These are phyloP conservation scores for Exserohilum turcica DNA, from an alignment of 2,329 filamentous ascomycete species.

Conservation along the genomic window DNA sequence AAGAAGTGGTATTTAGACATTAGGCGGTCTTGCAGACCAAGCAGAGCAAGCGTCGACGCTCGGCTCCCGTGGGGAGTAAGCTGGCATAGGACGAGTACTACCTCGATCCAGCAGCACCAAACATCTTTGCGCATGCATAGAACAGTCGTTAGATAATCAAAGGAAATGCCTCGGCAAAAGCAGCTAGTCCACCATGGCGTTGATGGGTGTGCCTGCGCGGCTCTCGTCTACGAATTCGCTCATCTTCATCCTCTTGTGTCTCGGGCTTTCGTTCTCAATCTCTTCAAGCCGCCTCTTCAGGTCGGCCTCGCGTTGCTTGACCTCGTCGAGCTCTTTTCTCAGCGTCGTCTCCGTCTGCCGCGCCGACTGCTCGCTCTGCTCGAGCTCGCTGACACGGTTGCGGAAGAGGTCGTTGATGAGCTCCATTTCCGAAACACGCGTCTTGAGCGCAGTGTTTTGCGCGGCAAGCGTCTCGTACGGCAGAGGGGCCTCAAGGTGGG, in stretches of 20 bases:
- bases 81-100: slow-evolving; percentile 11
- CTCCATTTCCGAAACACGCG: slow-evolving; percentile 91
- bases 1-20: slow-evolving; percentile 44
- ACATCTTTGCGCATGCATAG: slow-evolving; percentile 10
- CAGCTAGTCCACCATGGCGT: slow-evolving; percentile 33
- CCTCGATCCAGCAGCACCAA: slow-evolving; percentile 16
- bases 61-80: slow-evolving; percentile 7
- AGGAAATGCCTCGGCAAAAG: slow-evolving; percentile 8
- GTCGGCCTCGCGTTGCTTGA: slow-evolving; percentile 77
- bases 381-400: slow-evolving; percentile 72
- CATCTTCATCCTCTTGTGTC: slow-evolving; percentile 62
- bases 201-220: slow-evolving; percentile 43
- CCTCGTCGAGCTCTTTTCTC: slow-evolving; percentile 70
- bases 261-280: slow-evolving; percentile 52
- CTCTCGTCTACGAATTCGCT: slow-evolving; percentile 59
- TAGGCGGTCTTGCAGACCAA: slow-evolving; percentile 40
- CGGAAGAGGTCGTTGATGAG: slow-evolving; percentile 80
- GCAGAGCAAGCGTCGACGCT: slow-evolving; percentile 34
- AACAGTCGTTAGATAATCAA: slow-evolving; percentile 18
- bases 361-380: slow-evolving; percentile 73
- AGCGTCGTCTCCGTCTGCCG: slow-evolving; percentile 63
- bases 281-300: slow-evolving; percentile 84
- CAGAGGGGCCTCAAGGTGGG: slow-evolving; percentile 72
- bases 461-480: slow-evolving; percentile 80
- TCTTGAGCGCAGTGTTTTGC: slow-evolving; percentile 87